These are phyloP conservation scores for Kwoniella newhampshirensis DNA, from an alignment of 768 basidiomycete species.

Conservation along the genomic window DNA sequence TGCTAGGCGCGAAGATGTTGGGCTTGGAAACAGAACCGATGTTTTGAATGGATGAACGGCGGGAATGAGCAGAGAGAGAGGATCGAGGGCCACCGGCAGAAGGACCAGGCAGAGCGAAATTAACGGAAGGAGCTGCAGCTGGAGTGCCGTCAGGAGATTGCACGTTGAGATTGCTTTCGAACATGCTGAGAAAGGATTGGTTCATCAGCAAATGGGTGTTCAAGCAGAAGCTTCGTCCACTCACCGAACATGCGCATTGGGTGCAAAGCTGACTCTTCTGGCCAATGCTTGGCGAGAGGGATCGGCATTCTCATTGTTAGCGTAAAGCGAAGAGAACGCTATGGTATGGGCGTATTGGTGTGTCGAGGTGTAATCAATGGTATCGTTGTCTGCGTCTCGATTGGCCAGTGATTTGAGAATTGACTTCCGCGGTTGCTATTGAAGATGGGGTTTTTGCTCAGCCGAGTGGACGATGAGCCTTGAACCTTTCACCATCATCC, in stretches of 20 bases:
- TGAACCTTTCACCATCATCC: no score
- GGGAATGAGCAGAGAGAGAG: constrained; percentile 19
- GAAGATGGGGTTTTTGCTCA: background rate
- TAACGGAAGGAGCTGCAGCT: constrained; percentile 13
- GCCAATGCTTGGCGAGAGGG: constrained; percentile 12
- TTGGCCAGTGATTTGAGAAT: constrained; percentile 36
- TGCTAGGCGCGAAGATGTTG: constrained; percentile 16
- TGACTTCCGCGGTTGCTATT: constrained; percentile 48
- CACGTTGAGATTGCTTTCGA: constrained; percentile 17
- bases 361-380: constrained; percentile 21
- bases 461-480: background rate
- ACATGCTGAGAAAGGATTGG: constrained; percentile 30
- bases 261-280: constrained; percentile 50
- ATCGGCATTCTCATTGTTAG: background rate
- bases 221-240: background rate
- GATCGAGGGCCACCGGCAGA: background rate
- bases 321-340: constrained; percentile 13
- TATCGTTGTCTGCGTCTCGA: constrained; percentile 21
- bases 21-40: constrained; percentile 17
- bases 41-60: constrained; percentile 35
- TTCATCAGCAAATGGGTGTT: constrained; percentile 1
- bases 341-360: constrained; percentile 40
- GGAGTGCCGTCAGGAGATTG: constrained; percentile 15
- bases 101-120: constrained; percentile 8
- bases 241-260: constrained; percentile 47